Evolutionary conservation across 139 green algal genomes (phyloP).

Genomic region (Micractinium conductrix): DNA sequence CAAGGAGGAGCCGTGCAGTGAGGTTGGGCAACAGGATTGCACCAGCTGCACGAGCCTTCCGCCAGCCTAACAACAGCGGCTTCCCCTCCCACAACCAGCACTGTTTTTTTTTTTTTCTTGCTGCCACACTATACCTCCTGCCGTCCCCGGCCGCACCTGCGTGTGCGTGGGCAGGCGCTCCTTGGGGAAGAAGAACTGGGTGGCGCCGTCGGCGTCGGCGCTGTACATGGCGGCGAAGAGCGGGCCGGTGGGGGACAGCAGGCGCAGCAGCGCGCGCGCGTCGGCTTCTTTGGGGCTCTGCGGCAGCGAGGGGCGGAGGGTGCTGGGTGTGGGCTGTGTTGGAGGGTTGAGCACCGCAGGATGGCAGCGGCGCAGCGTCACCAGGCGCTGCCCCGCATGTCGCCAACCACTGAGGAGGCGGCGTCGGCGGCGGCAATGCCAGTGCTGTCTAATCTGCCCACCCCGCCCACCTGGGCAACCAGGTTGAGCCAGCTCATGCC

Average conservation of each 20-base stretch:
- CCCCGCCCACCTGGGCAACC: conserved; percentile 55
- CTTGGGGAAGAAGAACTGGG: conserved; percentile 79
- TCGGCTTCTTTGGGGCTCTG: conserved; percentile 67
- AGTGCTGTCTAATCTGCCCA: not conserved
- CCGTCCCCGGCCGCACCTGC: conserved; percentile 48
- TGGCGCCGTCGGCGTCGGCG: conserved; percentile 76
- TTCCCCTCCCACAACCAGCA: not conserved
- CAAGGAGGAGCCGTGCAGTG: not conserved
- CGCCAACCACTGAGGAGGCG: too few relatives aligned
- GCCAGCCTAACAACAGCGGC: not conserved
- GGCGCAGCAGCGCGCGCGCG: conserved; percentile 57
- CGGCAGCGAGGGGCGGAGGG: not conserved
- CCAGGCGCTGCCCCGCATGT: too few relatives aligned
- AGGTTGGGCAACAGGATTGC: not conserved
- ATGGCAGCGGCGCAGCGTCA: too few relatives aligned
- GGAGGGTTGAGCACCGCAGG: too few relatives aligned
- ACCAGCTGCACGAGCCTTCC: not conserved
- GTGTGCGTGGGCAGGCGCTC: conserved; percentile 84
- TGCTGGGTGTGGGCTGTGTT: not conserved
- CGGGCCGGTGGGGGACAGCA: conserved; percentile 67
- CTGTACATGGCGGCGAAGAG: conserved; percentile 76
- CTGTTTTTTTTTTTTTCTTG: too few relatives aligned
- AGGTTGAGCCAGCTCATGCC: conserved; percentile 75
- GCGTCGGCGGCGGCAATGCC: not conserved
- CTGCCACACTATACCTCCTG: not conserved